A percentile compares a stretch with the other conserved stretches of the same genome.
These are phyloP conservation scores for Iodosphaeria phyllophila DNA, from an alignment of 2,329 filamentous ascomycete species.

Conservation along the genomic window DNA sequence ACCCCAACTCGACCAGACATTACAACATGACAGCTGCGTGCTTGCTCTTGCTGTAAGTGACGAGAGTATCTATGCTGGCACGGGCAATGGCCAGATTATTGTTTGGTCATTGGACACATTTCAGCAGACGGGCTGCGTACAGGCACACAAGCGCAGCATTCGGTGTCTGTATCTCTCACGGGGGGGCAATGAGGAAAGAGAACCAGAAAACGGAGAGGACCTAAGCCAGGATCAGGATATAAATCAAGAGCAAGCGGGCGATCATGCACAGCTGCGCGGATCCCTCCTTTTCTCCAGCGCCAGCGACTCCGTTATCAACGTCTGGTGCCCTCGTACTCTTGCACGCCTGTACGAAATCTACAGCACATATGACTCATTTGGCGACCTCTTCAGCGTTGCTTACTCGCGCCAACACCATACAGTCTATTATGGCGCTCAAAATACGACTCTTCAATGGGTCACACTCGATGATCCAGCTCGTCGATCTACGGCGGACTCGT, in stretches of 20 bases:
- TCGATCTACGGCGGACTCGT: conserved; percentile 39
- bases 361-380: conserved; percentile 75
- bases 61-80: conserved; percentile 73
- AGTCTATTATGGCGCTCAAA: conserved; percentile 82
- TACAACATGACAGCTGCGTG: conserved; percentile 62
- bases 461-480: conserved; percentile 45
- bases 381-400: conserved; percentile 88
- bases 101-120: conserved; percentile 84
- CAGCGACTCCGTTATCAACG: conserved; percentile 84
- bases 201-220: conserved; percentile 47
- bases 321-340: conserved; percentile 70
- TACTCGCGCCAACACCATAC: conserved; percentile 68
- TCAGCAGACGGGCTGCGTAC: conserved; percentile 57
- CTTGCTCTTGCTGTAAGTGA: conserved; percentile 69
- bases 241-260: no score
- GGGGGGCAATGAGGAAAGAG: no score
- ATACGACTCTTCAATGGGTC: conserved; percentile 91
- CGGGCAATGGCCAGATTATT: conserved; percentile 83
- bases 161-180: conserved; percentile 68
- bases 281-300: conserved; percentile 86
- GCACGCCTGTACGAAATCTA: conserved; percentile 74
- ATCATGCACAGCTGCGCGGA: no score
- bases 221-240: no score
- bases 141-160: conserved; percentile 83
- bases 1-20: conserved; percentile 54